Evolutionary conservation across 345 rosid genomes (phyloP).

Genomic region (Eucalyptus decipiens): DNA sequence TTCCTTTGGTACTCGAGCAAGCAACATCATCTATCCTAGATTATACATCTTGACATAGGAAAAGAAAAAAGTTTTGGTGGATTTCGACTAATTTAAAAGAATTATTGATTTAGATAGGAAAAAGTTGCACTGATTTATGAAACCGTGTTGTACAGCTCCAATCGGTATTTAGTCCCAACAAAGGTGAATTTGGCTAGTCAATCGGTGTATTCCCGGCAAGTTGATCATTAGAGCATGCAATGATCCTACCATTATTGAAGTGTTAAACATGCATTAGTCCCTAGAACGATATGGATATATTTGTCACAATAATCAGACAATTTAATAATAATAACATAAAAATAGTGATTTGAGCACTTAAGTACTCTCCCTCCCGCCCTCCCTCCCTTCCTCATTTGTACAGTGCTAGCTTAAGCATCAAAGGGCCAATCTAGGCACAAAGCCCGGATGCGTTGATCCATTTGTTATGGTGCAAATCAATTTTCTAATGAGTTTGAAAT

Average conservation of each 20-base stretch:
- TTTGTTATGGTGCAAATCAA: background rate
- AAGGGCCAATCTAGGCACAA: background rate
- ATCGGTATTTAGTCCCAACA: background rate
- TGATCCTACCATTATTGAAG: background rate
- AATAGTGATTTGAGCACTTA: background rate
- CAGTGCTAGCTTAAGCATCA: background rate
- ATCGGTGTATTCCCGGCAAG: too few species aligned
- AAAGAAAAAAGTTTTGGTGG: background rate
- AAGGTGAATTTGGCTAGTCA: too few species aligned
- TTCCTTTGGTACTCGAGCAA: background rate
- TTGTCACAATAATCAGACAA: too few species aligned
- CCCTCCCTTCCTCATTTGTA: too few species aligned
- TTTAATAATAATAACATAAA: too few species aligned
- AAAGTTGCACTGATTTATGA: background rate
- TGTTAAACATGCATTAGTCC: background rate
- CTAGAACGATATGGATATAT: background rate
- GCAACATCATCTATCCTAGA: background rate
- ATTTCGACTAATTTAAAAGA: background rate
- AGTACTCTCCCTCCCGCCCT: background rate
- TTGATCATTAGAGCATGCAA: background rate
- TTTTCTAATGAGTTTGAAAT: background rate
- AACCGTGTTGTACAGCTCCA: background rate
- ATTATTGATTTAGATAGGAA: background rate
- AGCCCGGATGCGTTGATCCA: background rate
- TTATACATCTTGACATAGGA: background rate